phyloP scores from a whole-genome alignment of 164 flowering plant genomes.

The Liriodendron chinense region DNA sequence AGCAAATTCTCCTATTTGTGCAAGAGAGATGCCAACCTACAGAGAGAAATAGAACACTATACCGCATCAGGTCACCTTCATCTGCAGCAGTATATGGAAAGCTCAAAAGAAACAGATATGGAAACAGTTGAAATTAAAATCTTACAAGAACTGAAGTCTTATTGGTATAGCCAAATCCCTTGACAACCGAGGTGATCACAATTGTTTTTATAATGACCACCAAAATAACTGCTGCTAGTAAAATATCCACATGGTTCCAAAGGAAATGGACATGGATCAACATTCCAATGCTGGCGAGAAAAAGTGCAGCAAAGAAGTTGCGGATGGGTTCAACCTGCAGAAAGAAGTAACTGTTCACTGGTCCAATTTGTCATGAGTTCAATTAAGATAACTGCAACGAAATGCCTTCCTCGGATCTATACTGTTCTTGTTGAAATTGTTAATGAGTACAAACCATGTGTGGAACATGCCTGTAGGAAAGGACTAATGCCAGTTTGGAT shows the following conservation, averaged over 20 bases:
- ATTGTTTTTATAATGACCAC: slow-evolving; percentile 79
- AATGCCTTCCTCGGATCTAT: too few species aligned
- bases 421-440: too few species aligned
- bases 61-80: slow-evolving; percentile 9
- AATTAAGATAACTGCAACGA: too few species aligned
- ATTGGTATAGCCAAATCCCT: slow-evolving; percentile 84
- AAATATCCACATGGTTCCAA: slow-evolving; percentile 94
- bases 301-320: slow-evolving; percentile 95
- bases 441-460: too few species aligned
- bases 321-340: slow-evolving; percentile 91
- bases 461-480: too few species aligned
- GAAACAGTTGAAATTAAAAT: slow-evolving; percentile 6
- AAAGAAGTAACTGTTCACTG: neutral
- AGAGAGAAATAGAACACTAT: too few species aligned
- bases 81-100: slow-evolving; percentile 6
- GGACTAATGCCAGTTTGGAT: too few species aligned
- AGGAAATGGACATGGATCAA: slow-evolving; percentile 92
- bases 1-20: slow-evolving; percentile 97
- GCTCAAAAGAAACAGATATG: neutral
- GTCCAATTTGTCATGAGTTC: too few species aligned
- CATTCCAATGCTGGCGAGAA: slow-evolving; percentile 98
- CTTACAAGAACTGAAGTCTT: slow-evolving; percentile 83
- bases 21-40: slow-evolving; percentile 96
- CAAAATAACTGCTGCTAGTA: slow-evolving; percentile 83
- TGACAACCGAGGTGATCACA: slow-evolving; percentile 66